phyloP scores from a whole-genome alignment of 768 basidiomycete species.

The Hygrophorus pudorinus region DNA sequence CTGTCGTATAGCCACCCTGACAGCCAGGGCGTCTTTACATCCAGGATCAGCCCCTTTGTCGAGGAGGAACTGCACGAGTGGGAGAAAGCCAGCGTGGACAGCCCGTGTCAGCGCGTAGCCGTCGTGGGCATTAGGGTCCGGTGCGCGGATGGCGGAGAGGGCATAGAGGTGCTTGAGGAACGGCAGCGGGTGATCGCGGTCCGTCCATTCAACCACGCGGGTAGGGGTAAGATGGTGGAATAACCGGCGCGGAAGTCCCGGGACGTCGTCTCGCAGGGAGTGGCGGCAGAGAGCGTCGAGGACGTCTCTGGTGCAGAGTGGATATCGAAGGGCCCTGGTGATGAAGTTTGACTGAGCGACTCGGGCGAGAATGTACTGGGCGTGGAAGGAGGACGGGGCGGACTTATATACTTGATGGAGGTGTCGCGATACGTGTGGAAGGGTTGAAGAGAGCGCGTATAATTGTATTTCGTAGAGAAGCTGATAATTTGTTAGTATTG shows the following conservation, averaged over 20 bases:
- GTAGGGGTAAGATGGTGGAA: slow-evolving; percentile 47
- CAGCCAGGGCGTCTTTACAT: slow-evolving; percentile 49
- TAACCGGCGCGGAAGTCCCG: slow-evolving; percentile 56
- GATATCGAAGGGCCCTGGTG: slow-evolving; percentile 49
- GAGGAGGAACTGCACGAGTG: slow-evolving; percentile 65
- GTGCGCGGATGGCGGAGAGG: slow-evolving; percentile 26
- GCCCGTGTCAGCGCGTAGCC: slow-evolving; percentile 82
- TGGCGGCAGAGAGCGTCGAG: slow-evolving; percentile 31
- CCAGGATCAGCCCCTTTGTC: slow-evolving; percentile 61
- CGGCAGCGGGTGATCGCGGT: slow-evolving; percentile 48
- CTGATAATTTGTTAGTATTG: slow-evolving; percentile 30
- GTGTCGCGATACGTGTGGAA: slow-evolving; percentile 50
- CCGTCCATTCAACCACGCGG: slow-evolving; percentile 31
- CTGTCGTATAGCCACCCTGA: slow-evolving; percentile 66
- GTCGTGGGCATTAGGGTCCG: slow-evolving; percentile 54
- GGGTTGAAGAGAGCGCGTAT: slow-evolving; percentile 47
- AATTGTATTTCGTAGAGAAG: slow-evolving; percentile 74
- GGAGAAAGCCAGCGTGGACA: slow-evolving; percentile 51
- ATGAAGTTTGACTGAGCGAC: slow-evolving; percentile 16
- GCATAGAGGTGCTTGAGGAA: slow-evolving; percentile 50
- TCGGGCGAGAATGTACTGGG: slow-evolving; percentile 49
- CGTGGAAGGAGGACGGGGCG: slow-evolving; percentile 49
- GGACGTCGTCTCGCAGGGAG: slow-evolving; percentile 13
- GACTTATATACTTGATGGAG: slow-evolving; percentile 44
- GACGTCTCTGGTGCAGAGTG: slow-evolving; percentile 46